Percentiles rank a stretch among this genome's conserved stretches.
These are phyloP conservation scores for Sanghuangporus sanghuang DNA, from an alignment of 1,284 basidiomycete genomes.

Conservation along the genomic window DNA sequence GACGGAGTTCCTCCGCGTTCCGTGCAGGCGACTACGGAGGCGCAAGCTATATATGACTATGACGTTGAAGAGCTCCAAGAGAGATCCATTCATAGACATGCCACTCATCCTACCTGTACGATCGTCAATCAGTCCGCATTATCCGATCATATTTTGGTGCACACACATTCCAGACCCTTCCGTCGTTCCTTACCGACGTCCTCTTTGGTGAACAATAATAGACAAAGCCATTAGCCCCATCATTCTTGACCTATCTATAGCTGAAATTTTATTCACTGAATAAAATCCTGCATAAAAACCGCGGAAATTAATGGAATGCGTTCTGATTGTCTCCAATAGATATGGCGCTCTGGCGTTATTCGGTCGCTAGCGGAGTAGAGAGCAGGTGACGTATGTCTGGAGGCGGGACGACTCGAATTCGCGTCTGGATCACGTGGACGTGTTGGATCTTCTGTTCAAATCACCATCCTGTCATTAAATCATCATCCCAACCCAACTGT, in stretches of 20 bases:
- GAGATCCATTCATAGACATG: neutral
- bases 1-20: neutral
- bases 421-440: no score
- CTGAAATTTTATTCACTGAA: neutral
- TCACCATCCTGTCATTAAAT: no score
- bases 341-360: no score
- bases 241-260: neutral
- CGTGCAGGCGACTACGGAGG: neutral
- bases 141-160: neutral
- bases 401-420: no score
- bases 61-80: neutral
- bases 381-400: no score
- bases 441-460: no score
- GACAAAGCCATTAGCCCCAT: neutral
- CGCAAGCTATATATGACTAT: neutral
- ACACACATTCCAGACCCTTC: neutral
- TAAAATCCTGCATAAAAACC: neutral
- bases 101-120: neutral
- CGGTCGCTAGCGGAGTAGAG: no score
- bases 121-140: neutral
- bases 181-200: neutral
- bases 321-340: no score
- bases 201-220: neutral
- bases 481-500: no score
- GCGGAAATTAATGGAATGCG: neutral